phyloP scores from a whole-genome alignment of 2,329 filamentous ascomycete genomes.

The Pseudocercospora eumusae region DNA sequence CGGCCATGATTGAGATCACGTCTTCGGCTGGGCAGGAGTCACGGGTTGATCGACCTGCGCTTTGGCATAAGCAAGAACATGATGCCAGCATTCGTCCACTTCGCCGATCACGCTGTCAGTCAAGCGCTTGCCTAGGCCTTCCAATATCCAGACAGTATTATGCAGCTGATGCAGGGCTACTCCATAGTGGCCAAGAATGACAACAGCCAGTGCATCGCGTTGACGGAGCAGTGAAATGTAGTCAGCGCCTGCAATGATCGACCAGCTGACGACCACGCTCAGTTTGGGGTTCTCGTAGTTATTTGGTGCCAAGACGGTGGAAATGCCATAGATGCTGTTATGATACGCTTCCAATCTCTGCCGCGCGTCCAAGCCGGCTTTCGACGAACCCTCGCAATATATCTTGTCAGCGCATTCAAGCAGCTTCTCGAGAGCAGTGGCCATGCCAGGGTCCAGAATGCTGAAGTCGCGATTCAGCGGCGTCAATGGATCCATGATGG shows the following conservation, averaged over 20 bases:
- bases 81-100: constrained; percentile 17
- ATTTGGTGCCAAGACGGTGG: constrained; percentile 20
- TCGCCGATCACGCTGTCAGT: constrained; percentile 15
- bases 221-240: constrained; percentile 25
- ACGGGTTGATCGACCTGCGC: constrained; percentile 11
- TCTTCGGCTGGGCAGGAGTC: constrained; percentile 10
- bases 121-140: constrained; percentile 17
- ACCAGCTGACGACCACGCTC: constrained; percentile 22
- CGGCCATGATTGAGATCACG: background rate
- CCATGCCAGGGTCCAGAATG: constrained; percentile 18
- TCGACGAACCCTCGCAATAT: background rate
- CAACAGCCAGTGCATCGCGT: constrained; percentile 28
- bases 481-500: constrained; percentile 17
- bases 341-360: constrained; percentile 21
- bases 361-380: constrained; percentile 14
- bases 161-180: constrained; percentile 23
- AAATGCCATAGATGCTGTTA: constrained; percentile 23
- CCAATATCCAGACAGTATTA: constrained; percentile 15
- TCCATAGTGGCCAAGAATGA: constrained; percentile 27
- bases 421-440: constrained; percentile 21
- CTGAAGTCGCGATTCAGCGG: constrained; percentile 18
- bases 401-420: constrained; percentile 15
- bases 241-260: constrained; percentile 22
- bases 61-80: constrained; percentile 19
- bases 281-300: constrained; percentile 20